Evolutionary conservation across 495 filamentous ascomycete species (phyloP).

Genomic region (Penicillium malachiteum): DNA sequence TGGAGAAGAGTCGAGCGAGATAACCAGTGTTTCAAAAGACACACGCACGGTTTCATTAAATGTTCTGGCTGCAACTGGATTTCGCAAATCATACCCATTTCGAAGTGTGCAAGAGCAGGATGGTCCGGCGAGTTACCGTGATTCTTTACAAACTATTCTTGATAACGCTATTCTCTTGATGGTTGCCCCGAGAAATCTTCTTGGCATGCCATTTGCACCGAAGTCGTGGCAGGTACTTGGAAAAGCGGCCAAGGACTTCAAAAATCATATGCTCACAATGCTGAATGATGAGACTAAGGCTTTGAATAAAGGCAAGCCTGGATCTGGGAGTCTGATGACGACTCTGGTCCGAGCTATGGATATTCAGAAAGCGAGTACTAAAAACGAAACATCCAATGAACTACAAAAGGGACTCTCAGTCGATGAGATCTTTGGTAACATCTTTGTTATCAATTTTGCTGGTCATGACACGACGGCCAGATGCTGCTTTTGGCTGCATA

Average conservation of each 20-base stretch:
- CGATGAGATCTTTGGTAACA: slow-evolving; percentile 34
- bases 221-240: background rate
- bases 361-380: background rate
- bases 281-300: background rate
- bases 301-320: background rate
- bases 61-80: background rate
- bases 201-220: background rate
- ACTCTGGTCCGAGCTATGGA: background rate
- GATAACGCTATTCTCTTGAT: background rate
- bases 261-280: background rate
- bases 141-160: background rate
- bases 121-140: background rate
- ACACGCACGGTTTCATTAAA: background rate
- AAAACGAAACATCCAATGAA: background rate
- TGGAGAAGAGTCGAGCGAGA: background rate
- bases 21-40: background rate
- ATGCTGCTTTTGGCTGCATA: slow-evolving; percentile 39
- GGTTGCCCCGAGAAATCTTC: background rate
- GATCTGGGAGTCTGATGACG: background rate
- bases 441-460: slow-evolving; percentile 57
- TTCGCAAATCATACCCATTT: background rate
- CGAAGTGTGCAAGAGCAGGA: background rate
- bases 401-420: slow-evolving; percentile 19
- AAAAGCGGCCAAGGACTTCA: background rate
- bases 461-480: slow-evolving; percentile 51